A percentile compares a stretch with the other conserved stretches of the same genome.
phyloP scores from a whole-genome alignment of 306 rosid genomes.

The Sicyos edulis region DNA sequence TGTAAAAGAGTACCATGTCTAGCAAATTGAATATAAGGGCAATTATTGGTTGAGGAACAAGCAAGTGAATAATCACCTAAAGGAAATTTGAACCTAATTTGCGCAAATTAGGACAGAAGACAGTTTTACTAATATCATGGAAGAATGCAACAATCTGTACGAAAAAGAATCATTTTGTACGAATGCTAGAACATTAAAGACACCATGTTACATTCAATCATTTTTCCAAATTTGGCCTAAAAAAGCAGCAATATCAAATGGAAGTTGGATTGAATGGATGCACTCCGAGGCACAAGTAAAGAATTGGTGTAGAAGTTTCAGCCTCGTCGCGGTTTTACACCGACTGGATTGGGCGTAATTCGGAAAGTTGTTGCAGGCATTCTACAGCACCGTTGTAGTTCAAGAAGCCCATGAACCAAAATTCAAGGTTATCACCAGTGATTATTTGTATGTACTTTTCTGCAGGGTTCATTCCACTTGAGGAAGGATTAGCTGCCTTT shows the following conservation, averaged over 20 bases:
- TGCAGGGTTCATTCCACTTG: slow-evolving; percentile 62
- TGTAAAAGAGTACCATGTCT: too few relatives aligned
- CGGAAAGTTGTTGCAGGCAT: slow-evolving; percentile 48
- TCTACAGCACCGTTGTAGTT: slow-evolving; percentile 78
- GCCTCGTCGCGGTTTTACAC: neutral
- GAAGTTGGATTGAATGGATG: neutral
- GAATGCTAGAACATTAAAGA: neutral
- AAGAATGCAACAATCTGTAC: slow-evolving; percentile 6
- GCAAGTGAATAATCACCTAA: too few relatives aligned
- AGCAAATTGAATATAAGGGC: too few relatives aligned
- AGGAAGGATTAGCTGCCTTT: slow-evolving; percentile 78
- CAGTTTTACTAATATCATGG: neutral
- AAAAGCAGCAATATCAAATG: slow-evolving; percentile 3
- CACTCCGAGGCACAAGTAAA: neutral
- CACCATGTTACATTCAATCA: slow-evolving; percentile 13
- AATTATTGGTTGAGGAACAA: too few relatives aligned
- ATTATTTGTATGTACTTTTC: slow-evolving; percentile 82
- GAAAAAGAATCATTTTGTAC: neutral
- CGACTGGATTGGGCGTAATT: neutral
- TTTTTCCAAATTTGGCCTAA: neutral
- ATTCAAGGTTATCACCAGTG: slow-evolving; percentile 92
- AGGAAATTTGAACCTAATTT: neutral
- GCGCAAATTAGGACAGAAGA: neutral
- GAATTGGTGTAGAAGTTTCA: neutral
- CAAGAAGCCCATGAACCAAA: slow-evolving; percentile 97